These are phyloP conservation scores for Fusarium sp. DNA, from an alignment of 2,329 filamentous ascomycete genomes.

Conservation along the genomic window DNA sequence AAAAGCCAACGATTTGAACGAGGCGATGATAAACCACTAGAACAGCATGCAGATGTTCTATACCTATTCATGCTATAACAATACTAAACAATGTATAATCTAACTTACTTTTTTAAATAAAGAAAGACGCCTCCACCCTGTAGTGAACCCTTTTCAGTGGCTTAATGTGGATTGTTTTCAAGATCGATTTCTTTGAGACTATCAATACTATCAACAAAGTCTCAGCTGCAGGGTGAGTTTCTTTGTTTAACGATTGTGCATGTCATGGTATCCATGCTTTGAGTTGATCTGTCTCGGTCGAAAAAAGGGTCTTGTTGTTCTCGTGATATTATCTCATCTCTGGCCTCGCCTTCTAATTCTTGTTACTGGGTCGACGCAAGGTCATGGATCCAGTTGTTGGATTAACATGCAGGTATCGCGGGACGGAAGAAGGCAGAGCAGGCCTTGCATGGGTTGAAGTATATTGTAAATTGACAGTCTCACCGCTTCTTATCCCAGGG, in stretches of 20 bases:
- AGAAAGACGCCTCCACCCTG: conserved; percentile 2
- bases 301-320: conserved; percentile 13
- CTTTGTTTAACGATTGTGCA: conserved; percentile 25
- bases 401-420: conserved; percentile 30
- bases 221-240: conserved; percentile 28
- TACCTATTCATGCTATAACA: not conserved
- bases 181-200: conserved; percentile 26
- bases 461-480: conserved; percentile 39
- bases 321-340: conserved; percentile 30
- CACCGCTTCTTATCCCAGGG: conserved; percentile 47
- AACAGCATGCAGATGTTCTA: conserved; percentile 3
- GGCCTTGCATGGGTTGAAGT: conserved; percentile 29
- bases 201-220: conserved; percentile 8
- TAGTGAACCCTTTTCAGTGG: conserved; percentile 25
- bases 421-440: conserved; percentile 40
- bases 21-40: not conserved
- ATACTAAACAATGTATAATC: not conserved
- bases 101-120: conserved; percentile 1
- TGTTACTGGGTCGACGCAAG: conserved; percentile 48
- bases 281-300: conserved; percentile 1
- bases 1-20: not conserved
- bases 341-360: conserved; percentile 14
- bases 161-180: conserved; percentile 16
- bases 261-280: conserved; percentile 24
- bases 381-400: conserved; percentile 33